Evolutionary conservation across 2,329 filamentous ascomycete species (phyloP), one percentile per base, ranked within the genome.

Genomic region (Colletotrichum sojae): DNA sequence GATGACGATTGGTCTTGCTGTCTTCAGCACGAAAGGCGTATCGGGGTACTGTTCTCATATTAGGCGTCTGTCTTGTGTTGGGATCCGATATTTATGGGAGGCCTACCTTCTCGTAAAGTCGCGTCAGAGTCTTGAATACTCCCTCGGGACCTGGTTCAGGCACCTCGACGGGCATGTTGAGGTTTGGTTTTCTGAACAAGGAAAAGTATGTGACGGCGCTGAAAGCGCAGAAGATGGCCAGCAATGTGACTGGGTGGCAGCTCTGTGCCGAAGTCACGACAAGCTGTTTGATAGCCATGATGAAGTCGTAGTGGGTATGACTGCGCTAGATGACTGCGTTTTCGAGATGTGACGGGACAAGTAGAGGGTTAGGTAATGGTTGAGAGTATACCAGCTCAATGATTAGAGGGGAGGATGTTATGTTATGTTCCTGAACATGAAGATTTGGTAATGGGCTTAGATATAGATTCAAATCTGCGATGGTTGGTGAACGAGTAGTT

Each of bases 71-170:
- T 13, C 20, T 27, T 13, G 20, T 1, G 6, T 25, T 5, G n/a
- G 10, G 3, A 13, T 5, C 1, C 16, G 0, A 9, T 6, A 3
- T 13, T 20, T n/a, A 2, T 16, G 13, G 1, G 10, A 9, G n/a
- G 16, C 52, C 6, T n/a, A 63, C 61, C 61, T 63, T 63, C 3
- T 63, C 61, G 31, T 63, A 63, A 18, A 63, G 18, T 4, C 61
- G 52, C 4, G 61, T 63, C 4, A 63, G 8, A 8, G 61, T 63
- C 18, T 63, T 63, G 52, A 63, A 63, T 0, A 63, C 61, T 10
- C 61, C 61, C 16, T 63, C 61, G n/a, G 61, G 61, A 3, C 61
- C 61, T 15, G 52, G 52, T 4, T 57, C 61, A n/a, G 61, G 61
- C 16, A 63, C 15, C 18, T 51, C 61, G 51, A 51, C 43, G 0